These are phyloP conservation scores for Amanita jacksonii DNA, from an alignment of 768 basidiomycete genomes.

Conservation along the genomic window DNA sequence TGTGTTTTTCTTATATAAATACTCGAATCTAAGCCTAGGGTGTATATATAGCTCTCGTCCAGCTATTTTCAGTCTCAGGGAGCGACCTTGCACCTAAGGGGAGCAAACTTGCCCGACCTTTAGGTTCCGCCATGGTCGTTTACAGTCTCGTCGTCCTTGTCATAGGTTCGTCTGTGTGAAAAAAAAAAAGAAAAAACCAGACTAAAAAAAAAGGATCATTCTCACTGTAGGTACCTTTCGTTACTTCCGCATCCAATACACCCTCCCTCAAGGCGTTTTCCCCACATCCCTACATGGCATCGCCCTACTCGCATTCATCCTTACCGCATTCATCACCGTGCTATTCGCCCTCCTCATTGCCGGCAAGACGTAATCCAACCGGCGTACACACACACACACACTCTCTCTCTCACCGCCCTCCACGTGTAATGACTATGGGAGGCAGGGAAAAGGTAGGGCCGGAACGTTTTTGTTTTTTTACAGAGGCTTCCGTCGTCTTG, in stretches of 20 bases:
- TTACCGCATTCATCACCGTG: constrained; percentile 2
- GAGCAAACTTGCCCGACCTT: neutral
- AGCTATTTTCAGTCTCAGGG: constrained; percentile 2
- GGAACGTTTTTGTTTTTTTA: too few relatives aligned
- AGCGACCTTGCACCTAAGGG: too few relatives aligned
- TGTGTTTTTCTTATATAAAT: constrained; percentile 2
- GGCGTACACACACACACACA: too few relatives aligned
- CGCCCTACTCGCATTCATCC: neutral
- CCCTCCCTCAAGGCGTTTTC: neutral
- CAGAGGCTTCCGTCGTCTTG: too few relatives aligned
- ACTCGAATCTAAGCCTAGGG: neutral
- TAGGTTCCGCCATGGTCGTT: constrained; percentile 4
- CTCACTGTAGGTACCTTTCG: constrained; percentile 1
- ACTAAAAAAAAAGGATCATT: neutral
- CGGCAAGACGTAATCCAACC: constrained; percentile 2
- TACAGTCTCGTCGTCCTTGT: constrained; percentile 4
- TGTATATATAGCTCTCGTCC: constrained; percentile 9
- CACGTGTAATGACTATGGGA: too few relatives aligned
- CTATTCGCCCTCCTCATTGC: constrained; percentile 7
- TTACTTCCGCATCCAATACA: constrained; percentile 3
- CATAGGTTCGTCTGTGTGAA: constrained; percentile 7
- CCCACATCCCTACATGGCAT: constrained; percentile 1
- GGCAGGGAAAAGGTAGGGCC: too few relatives aligned
- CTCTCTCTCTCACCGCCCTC: too few relatives aligned
- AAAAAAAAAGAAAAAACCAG: too few relatives aligned